phyloP scores from a whole-genome alignment of 768 basidiomycete species.

The Boletus coccyginus region DNA sequence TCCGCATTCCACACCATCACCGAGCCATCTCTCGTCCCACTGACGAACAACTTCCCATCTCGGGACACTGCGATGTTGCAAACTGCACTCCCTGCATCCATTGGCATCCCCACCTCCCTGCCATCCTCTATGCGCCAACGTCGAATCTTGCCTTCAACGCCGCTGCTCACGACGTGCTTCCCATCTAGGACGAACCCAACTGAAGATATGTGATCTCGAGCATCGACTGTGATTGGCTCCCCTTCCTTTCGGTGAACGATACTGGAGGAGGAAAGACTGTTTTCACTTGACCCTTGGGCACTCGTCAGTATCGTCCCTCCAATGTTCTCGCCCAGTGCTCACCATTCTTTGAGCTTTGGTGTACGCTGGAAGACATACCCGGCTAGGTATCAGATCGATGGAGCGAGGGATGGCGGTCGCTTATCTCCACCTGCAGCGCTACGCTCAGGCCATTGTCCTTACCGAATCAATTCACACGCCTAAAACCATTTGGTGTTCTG shows the following conservation, averaged over 20 bases:
- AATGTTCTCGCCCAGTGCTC: background rate
- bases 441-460: background rate
- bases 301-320: background rate
- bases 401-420: background rate
- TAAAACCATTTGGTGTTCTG: too few species aligned
- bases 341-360: background rate
- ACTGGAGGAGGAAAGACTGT: background rate
- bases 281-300: background rate
- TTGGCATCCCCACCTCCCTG: background rate
- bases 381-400: background rate
- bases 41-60: background rate
- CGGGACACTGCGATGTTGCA: background rate
- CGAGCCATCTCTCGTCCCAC: background rate
- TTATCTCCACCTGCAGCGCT: background rate
- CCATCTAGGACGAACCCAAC: background rate
- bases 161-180: background rate
- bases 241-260: background rate
- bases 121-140: background rate
- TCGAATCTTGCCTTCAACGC: background rate
- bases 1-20: slow-evolving; percentile 3
- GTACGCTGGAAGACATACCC: background rate
- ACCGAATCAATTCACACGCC: background rate
- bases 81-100: background rate
- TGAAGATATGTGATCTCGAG: background rate
- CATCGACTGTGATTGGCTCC: background rate